Conservation (phyloP, 140 eudicot species). For the Senecio squalidus region DNA sequence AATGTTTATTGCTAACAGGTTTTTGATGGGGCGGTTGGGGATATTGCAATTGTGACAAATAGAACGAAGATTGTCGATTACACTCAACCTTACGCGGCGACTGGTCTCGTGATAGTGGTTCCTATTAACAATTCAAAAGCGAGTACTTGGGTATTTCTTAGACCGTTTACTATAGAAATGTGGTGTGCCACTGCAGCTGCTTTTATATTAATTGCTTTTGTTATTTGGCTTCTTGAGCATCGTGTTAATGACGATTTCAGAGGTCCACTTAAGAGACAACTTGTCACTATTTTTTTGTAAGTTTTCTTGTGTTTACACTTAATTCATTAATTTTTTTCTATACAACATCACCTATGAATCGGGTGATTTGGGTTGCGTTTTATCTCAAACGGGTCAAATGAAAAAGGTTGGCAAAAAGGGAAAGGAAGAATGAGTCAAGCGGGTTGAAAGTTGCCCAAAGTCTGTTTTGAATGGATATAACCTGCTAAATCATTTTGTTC, state of each 20-base stretch:
- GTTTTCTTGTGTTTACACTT: constrained; percentile 15
- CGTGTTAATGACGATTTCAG: constrained; percentile 72
- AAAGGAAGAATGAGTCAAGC: too few relatives aligned
- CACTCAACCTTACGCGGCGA: constrained; percentile 59
- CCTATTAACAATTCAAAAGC: constrained; percentile 40
- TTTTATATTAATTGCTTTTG: constrained; percentile 49
- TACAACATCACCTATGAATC: background rate
- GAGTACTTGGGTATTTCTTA: constrained; percentile 70
- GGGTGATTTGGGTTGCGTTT: too few relatives aligned
- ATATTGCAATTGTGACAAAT: constrained; percentile 63
- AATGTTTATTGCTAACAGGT: constrained; percentile 26
- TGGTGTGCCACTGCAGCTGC: constrained; percentile 57
- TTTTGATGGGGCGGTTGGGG: constrained; percentile 76
- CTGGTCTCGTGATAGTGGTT: constrained; percentile 68
- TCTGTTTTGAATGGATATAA: too few relatives aligned
- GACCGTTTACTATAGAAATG: constrained; percentile 55
- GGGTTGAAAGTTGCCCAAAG: too few relatives aligned
- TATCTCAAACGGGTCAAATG: too few relatives aligned
- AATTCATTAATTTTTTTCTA: background rate
- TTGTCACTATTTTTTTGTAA: constrained; percentile 48
- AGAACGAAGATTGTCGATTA: constrained; percentile 62
- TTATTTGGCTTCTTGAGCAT: constrained; percentile 77
- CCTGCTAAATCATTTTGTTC: too few relatives aligned
- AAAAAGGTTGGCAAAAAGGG: too few relatives aligned
- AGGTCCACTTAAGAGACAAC: constrained; percentile 62